phyloP scores from a whole-genome alignment of 2,329 filamentous ascomycete genomes.

The Fusarium anthophilum region DNA sequence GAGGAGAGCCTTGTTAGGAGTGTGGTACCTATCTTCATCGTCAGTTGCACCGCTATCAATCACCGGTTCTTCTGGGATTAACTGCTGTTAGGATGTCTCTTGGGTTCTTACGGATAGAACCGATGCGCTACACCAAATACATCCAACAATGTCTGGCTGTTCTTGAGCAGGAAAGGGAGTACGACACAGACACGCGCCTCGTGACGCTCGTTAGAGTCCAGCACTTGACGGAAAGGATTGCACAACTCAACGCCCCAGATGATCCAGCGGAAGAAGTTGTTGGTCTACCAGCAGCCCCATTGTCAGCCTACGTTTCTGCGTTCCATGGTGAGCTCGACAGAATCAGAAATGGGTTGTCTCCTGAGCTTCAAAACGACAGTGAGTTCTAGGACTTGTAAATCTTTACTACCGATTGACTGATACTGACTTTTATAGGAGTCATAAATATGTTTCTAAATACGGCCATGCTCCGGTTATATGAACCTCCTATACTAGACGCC shows the following conservation, averaged over 20 bases:
- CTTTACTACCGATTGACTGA: fast-evolving
- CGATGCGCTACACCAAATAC: constrained; percentile 62
- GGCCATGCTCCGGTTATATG: constrained; percentile 56
- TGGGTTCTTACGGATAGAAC: constrained; percentile 56
- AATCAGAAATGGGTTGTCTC: constrained; percentile 50
- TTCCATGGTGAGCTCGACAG: constrained; percentile 58
- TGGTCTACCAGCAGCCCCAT: constrained; percentile 52
- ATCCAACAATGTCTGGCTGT: constrained; percentile 60
- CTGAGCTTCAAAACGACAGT: constrained; percentile 51
- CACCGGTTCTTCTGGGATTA: not conserved
- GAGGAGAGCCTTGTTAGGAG: constrained; percentile 59
- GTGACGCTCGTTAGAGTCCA: constrained; percentile 60
- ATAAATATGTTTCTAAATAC: constrained; percentile 54
- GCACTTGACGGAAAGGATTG: constrained; percentile 61
- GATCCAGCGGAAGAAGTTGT: constrained; percentile 46
- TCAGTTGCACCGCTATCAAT: constrained; percentile 43
- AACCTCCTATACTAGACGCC: constrained; percentile 57
- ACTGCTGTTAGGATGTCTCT: constrained; percentile 50
- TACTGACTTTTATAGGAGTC: constrained; percentile 42
- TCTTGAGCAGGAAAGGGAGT: constrained; percentile 56
- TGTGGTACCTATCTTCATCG: constrained; percentile 65
- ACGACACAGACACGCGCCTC: constrained; percentile 57
- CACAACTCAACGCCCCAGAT: constrained; percentile 51
- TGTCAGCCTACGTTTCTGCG: constrained; percentile 56
- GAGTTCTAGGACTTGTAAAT: constrained; percentile 7